These are phyloP conservation scores for Dactylellina cionopaga DNA, from an alignment of 2,329 filamentous ascomycete genomes.

Conservation along the genomic window DNA sequence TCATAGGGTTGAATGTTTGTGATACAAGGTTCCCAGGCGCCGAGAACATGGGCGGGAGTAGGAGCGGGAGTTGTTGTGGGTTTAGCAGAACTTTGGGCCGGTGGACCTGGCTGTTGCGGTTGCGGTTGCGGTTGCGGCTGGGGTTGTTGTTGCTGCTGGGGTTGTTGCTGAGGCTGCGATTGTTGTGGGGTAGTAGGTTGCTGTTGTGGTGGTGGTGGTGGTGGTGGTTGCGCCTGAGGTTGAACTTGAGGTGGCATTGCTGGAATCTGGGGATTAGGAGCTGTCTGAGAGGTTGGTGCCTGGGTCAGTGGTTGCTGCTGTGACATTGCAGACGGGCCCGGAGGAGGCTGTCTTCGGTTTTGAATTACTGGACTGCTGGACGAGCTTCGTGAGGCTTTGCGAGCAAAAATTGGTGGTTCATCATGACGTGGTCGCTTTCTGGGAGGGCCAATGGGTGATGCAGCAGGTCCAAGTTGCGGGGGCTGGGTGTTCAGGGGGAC, in stretches of 20 bases:
- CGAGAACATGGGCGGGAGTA: slow-evolving; percentile 57
- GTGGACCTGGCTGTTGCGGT: slow-evolving; percentile 41
- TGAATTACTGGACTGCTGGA: slow-evolving; percentile 62
- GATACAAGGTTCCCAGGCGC: slow-evolving; percentile 74
- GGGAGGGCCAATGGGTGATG: slow-evolving; percentile 59
- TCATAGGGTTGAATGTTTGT: slow-evolving; percentile 76
- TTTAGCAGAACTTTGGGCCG: slow-evolving; percentile 57
- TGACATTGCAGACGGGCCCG: slow-evolving; percentile 55
- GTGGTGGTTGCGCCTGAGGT: slow-evolving; percentile 54
- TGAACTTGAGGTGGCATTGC: slow-evolving; percentile 41
- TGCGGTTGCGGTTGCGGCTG: slow-evolving; percentile 53
- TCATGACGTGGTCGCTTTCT: slow-evolving; percentile 66
- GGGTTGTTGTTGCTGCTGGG: slow-evolving; percentile 32
- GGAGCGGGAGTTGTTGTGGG: slow-evolving; percentile 53
- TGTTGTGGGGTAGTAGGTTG: no score
- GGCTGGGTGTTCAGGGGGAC: slow-evolving; percentile 46
- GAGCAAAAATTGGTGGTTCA: slow-evolving; percentile 67
- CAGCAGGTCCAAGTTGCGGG: slow-evolving; percentile 49
- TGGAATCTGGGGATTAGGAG: slow-evolving; percentile 47
- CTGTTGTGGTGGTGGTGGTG: slow-evolving; percentile 34
- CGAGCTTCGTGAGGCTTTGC: slow-evolving; percentile 61
- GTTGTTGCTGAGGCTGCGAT: not conserved
- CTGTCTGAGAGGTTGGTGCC: slow-evolving; percentile 21
- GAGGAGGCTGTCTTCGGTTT: slow-evolving; percentile 57
- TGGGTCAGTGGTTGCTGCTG: slow-evolving; percentile 58